Evolutionary conservation across 352 stramenopile genomes (phyloP), one percentile per base, ranked within the genome.

Genomic region (Globisporangium middletonii): DNA sequence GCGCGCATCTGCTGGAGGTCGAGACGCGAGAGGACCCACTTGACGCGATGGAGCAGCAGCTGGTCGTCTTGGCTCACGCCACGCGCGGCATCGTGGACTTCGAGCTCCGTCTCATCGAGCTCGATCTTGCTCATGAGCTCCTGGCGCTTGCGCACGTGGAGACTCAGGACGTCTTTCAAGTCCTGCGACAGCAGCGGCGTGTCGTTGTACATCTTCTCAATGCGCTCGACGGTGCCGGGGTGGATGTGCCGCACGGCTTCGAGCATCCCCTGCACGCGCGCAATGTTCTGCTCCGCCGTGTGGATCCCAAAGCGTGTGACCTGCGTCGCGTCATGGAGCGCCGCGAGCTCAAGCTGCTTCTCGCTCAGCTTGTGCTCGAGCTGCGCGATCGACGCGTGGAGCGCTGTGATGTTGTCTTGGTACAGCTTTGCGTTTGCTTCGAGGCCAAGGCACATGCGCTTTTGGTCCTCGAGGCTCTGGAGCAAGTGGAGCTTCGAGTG

Each of bases 21-120:
- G 12, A 92, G 51, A 0, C 78, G 74, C 13, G 78, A 90, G 37
- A 92, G 66, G 30, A 92, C 72, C 82, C 82, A 92, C 57, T 90
- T 92, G 42, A 90, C 71, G 1, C 82, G 72, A 30, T 88, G 78
- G 23, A 92, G 54, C 19, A 92, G 59, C 59, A 89, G 62, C 53
- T 88, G 78, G 52, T 92, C 79, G n/a, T 64, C 59, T 16, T 65
- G 16, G 15, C 26, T 52, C 1, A 28, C 19, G 8, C 19, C 35
- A 38, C 33, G 11, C 8, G 50, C 45, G 26, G 77, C 69, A 1
- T 71, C 55, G 48, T 82, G 71, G 50, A 90, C 68, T 48, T 86
- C 74, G 3, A 89, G 55, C 51, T 86, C 79, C 13, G 71, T 72
- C 37, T 69, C 62, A 57, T 90, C 82, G 35, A 86, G 41, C 35